Conservation (phyloP, 1,284 basidiomycete genomes). For the Flammula alnicola region DNA sequence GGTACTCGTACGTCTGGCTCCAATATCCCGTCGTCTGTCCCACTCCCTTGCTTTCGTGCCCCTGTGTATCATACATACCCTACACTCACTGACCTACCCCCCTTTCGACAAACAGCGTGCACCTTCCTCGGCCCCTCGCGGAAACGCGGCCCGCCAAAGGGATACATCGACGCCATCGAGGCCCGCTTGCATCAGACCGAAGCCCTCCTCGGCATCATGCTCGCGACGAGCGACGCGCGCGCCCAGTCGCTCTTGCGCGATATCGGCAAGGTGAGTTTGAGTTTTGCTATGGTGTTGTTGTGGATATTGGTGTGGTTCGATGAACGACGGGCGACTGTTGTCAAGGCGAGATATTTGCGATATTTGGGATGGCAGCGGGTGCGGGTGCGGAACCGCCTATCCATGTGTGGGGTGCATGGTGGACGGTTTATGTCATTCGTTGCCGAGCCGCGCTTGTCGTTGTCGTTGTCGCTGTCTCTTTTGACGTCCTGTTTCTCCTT, state of each 20-base stretch:
- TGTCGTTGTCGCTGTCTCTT: conserved; percentile 1
- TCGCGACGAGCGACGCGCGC: conserved; percentile 68
- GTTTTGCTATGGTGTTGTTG: neutral
- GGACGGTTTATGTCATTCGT: too few species aligned
- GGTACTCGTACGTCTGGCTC: conserved; percentile 59
- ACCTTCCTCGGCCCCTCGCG: conserved; percentile 83
- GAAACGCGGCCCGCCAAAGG: conserved; percentile 85
- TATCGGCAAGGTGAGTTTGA: conserved; percentile 48
- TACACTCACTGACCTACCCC: conserved; percentile 4
- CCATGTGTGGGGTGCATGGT: too few species aligned
- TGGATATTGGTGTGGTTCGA: too few species aligned
- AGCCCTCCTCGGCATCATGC: conserved; percentile 78
- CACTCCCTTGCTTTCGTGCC: conserved; percentile 3
- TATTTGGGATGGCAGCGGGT: neutral
- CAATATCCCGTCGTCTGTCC: conserved; percentile 6
- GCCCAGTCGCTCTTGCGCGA: conserved; percentile 64
- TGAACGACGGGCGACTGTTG: too few species aligned
- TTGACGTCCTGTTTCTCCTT: neutral
- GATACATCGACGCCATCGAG: conserved; percentile 91
- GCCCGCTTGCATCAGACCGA: conserved; percentile 87
- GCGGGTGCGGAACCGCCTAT: neutral
- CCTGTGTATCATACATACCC: conserved; percentile 4
- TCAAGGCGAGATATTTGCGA: too few species aligned
- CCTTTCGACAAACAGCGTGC: conserved; percentile 51
- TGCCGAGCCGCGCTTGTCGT: too few species aligned